phyloP scores from a whole-genome alignment of 805 yeast species.

The Suhomyces sp. region DNA sequence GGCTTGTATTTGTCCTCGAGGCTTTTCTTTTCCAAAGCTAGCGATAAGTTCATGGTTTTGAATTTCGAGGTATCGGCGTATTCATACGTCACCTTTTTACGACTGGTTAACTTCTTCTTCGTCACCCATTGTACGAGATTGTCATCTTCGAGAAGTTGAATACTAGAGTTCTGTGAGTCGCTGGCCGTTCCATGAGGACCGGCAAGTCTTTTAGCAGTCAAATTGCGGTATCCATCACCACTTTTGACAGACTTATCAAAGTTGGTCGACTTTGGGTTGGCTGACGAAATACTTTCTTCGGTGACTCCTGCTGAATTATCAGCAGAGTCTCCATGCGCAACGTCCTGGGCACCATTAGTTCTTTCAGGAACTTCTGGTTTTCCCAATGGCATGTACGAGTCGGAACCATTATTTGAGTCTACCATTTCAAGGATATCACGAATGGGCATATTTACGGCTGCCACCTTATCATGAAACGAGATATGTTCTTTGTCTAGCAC shows the following conservation, averaged over 20 bases:
- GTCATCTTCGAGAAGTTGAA: constrained; percentile 25
- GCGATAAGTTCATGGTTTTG: constrained; percentile 38
- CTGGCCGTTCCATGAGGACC: neutral
- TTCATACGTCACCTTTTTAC: constrained; percentile 26
- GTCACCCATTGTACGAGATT: constrained; percentile 29
- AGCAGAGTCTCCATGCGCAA: neutral
- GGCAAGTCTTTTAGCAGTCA: neutral
- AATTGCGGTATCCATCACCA: neutral
- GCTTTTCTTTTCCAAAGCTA: constrained; percentile 29
- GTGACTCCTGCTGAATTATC: neutral
- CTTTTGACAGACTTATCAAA: neutral
- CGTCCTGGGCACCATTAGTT: neutral
- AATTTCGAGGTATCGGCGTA: constrained; percentile 41
- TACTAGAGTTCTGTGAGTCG: constrained; percentile 13
- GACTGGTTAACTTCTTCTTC: constrained; percentile 26
- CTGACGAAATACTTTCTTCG: neutral
- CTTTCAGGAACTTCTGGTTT: neutral
- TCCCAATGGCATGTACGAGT: constrained; percentile 3
- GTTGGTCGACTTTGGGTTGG: neutral
- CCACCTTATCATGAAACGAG: constrained; percentile 81
- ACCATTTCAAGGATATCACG: constrained; percentile 43
- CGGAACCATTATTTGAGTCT: constrained; percentile 11
- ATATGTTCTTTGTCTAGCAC: constrained; percentile 83
- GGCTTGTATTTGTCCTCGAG: constrained; percentile 47
- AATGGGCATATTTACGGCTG: constrained; percentile 58